Conservation (phyloP, 2,329 filamentous ascomycete species). For the Pseudopyricularia cyperi region DNA sequence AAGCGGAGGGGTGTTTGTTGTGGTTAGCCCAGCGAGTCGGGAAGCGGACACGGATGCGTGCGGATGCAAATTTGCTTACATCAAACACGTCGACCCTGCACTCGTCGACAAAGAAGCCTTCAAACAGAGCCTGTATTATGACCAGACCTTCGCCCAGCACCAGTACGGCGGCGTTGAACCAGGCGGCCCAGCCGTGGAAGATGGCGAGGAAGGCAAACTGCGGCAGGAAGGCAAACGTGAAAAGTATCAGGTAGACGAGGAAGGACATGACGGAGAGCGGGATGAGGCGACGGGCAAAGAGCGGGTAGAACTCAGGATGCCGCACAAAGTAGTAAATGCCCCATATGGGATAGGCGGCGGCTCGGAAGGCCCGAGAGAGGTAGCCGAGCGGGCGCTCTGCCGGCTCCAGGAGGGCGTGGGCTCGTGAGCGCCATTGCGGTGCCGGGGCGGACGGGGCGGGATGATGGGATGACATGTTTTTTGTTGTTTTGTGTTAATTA, state of each 20-base stretch:
- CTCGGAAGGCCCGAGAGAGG: conserved; percentile 26
- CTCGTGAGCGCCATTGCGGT: neutral
- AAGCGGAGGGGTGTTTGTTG: conserved; percentile 1
- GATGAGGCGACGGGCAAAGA: conserved; percentile 65
- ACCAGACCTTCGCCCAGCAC: conserved; percentile 74
- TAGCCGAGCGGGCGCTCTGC: conserved; percentile 26
- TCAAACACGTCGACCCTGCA: conserved; percentile 74
- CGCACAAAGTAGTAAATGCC: conserved; percentile 73
- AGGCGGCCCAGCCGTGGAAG: conserved; percentile 80
- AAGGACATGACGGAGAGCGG: conserved; percentile 72
- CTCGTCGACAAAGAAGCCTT: conserved; percentile 73
- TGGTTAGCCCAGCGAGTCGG: neutral
- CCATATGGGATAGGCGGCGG: conserved; percentile 45
- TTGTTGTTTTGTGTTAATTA: too few species aligned
- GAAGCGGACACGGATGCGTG: neutral
- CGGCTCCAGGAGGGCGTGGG: conserved; percentile 3
- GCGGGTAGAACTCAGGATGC: conserved; percentile 69
- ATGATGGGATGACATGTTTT: neutral
- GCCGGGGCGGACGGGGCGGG: neutral
- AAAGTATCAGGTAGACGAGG: conserved; percentile 74
- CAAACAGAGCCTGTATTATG: conserved; percentile 57
- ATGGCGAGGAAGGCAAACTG: conserved; percentile 81
- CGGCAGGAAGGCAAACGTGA: conserved; percentile 77
- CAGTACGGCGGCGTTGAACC: conserved; percentile 76
- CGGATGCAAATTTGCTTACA: conserved; percentile 41